Evolutionary conservation across 2,329 filamentous ascomycete genomes (phyloP).

Genomic region (Aureobasidium melanogenum): DNA sequence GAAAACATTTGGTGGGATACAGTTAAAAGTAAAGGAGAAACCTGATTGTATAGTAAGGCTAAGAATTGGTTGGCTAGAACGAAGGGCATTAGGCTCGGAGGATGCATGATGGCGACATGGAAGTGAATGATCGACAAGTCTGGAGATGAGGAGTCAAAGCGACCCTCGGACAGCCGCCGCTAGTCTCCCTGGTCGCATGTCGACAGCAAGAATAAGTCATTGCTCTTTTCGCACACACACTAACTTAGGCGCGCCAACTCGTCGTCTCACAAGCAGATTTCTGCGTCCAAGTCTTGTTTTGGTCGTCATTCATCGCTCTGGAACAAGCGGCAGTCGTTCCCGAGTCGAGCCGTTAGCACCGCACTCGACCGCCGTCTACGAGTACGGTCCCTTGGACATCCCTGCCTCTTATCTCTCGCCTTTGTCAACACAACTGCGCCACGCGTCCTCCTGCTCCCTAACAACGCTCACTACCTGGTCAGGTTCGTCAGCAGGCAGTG

Average conservation of each 20-base stretch:
- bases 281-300: neutral
- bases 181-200: neutral
- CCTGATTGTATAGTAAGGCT: neutral
- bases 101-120: constrained; percentile 5
- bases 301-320: neutral
- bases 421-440: neutral
- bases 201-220: neutral
- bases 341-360: neutral
- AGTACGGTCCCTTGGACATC: neutral
- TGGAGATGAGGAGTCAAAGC: neutral
- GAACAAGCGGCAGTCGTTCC: neutral
- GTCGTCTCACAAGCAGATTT: neutral
- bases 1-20: neutral
- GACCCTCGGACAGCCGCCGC: neutral
- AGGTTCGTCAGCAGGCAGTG: neutral
- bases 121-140: neutral
- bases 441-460: neutral
- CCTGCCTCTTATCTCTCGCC: neutral
- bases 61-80: neutral
- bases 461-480: neutral
- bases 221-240: neutral
- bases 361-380: neutral
- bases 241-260: neutral
- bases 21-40: neutral
- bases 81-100: neutral